Conservation (phyloP, 2,329 filamentous ascomycete species). For the Hypomyces rosellus region DNA sequence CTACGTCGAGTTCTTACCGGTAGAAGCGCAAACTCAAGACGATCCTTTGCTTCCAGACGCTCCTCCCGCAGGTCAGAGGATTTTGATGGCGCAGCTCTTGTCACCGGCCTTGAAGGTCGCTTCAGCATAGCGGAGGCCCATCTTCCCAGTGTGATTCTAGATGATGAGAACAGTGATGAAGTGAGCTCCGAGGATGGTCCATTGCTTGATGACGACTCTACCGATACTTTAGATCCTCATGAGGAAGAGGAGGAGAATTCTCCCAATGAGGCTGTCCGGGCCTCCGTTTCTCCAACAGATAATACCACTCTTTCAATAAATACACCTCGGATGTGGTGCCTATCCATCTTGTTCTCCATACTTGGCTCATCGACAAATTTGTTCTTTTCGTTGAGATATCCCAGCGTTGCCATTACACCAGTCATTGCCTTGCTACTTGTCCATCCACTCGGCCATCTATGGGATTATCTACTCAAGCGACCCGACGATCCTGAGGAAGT, state of each 20-base stretch:
- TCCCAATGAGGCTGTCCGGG: conserved; percentile 71
- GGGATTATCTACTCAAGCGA: conserved; percentile 68
- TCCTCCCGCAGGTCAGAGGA: conserved; percentile 40
- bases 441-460: conserved; percentile 73
- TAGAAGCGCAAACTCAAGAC: conserved; percentile 26
- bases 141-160: conserved; percentile 39
- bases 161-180: conserved; percentile 34
- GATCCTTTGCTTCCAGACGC: conserved; percentile 25
- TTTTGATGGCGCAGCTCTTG: conserved; percentile 44
- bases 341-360: conserved; percentile 74
- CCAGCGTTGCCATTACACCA: conserved; percentile 81
- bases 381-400: conserved; percentile 86
- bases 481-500: conserved; percentile 43
- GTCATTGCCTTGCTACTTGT: conserved; percentile 82
- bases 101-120: conserved; percentile 47
- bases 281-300: conserved; percentile 70
- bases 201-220: conserved; percentile 31
- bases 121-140: conserved; percentile 45
- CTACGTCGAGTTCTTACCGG: conserved; percentile 28
- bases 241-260: conserved; percentile 56
- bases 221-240: conserved; percentile 40
- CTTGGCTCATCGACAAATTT: conserved; percentile 78
- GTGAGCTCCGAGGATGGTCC: conserved; percentile 29
- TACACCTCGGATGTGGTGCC: conserved; percentile 79
- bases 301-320: conserved; percentile 75